These are phyloP conservation scores for Chlorella sorokiniana DNA, from an alignment of 139 green algal genomes.

Conservation along the genomic window DNA sequence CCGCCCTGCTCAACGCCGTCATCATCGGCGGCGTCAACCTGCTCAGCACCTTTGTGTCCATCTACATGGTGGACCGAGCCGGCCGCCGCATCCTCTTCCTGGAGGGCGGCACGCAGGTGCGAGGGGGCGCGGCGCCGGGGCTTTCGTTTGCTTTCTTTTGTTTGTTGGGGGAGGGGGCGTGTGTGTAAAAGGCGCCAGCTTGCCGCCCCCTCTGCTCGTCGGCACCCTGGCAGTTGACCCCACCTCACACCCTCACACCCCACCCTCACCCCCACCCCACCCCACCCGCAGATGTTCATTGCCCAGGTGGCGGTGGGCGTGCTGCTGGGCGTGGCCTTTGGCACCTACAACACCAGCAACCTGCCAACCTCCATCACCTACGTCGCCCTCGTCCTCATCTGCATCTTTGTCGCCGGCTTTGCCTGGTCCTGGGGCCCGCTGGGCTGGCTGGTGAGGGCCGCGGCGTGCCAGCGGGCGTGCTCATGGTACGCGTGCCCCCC, in stretches of 20 bases:
- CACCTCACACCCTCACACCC: not conserved
- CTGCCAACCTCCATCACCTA: conserved; percentile 36
- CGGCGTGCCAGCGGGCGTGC: too few relatives aligned
- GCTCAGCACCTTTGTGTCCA: conserved; percentile 58
- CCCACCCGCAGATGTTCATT: conserved; percentile 57
- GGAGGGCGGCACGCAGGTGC: conserved; percentile 49
- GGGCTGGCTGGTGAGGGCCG: conserved; percentile 62
- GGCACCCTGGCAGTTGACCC: too few relatives aligned
- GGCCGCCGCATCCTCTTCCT: conserved; percentile 64
- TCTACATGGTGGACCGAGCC: conserved; percentile 60
- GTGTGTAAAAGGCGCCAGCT: too few relatives aligned
- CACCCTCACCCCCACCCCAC: too few relatives aligned
- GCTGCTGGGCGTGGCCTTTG: conserved; percentile 53
- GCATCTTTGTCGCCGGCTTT: conserved; percentile 76
- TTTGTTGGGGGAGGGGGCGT: too few relatives aligned
- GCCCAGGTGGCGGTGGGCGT: conserved; percentile 49
- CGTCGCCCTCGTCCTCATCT: conserved; percentile 69
- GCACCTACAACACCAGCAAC: conserved; percentile 27
- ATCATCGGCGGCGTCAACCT: conserved; percentile 64
- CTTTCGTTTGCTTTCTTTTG: not conserved
- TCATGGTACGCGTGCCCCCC: too few relatives aligned
- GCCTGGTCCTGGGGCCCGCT: conserved; percentile 81
- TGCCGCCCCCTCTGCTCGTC: too few relatives aligned
- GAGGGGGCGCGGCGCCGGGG: too few relatives aligned
- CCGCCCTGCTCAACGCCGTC: conserved; percentile 58